phyloP scores from a whole-genome alignment of 1,284 basidiomycete genomes.

The Malassezia nana region DNA sequence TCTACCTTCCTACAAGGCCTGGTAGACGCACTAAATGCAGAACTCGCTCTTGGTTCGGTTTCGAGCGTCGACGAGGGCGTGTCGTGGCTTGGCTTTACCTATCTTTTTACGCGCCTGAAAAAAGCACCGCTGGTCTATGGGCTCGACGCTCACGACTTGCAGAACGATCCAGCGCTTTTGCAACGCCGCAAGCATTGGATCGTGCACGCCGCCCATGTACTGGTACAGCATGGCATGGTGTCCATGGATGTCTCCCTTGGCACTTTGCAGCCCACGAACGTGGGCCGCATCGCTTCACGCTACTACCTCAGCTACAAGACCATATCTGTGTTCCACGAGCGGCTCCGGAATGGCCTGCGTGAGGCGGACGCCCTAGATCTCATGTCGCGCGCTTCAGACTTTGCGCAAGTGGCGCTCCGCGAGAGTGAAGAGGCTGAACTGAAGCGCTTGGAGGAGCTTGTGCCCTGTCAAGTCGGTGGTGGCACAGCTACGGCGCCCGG shows the following conservation, averaged over 20 bases:
- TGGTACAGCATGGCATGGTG: slow-evolving; percentile 76
- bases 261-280: slow-evolving; percentile 66
- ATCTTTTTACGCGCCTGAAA: slow-evolving; percentile 88
- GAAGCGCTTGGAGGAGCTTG: slow-evolving; percentile 59
- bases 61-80: slow-evolving; percentile 76
- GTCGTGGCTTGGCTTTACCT: slow-evolving; percentile 94
- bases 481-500: slow-evolving; percentile 68
- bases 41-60: slow-evolving; percentile 89
- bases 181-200: slow-evolving; percentile 67
- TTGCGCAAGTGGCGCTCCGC: slow-evolving; percentile 85
- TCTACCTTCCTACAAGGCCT: slow-evolving; percentile 77
- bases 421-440: slow-evolving; percentile 83
- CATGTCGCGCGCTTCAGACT: slow-evolving; percentile 87
- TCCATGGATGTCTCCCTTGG: slow-evolving; percentile 60
- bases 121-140: slow-evolving; percentile 83
- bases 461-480: slow-evolving; percentile 54
- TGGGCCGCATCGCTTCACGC: slow-evolving; percentile 87
- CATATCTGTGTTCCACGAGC: slow-evolving; percentile 77
- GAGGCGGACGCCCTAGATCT: slow-evolving; percentile 84
- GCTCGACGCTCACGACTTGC: slow-evolving; percentile 64
- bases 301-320: slow-evolving; percentile 86
- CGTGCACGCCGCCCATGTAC: slow-evolving; percentile 59
- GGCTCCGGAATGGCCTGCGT: slow-evolving; percentile 74
- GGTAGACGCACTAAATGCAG: slow-evolving; percentile 86
- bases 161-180: slow-evolving; percentile 68